These are phyloP conservation scores for Pseudogymnoascus sp. DNA, from an alignment of 2,329 filamentous ascomycete genomes.

Conservation along the genomic window DNA sequence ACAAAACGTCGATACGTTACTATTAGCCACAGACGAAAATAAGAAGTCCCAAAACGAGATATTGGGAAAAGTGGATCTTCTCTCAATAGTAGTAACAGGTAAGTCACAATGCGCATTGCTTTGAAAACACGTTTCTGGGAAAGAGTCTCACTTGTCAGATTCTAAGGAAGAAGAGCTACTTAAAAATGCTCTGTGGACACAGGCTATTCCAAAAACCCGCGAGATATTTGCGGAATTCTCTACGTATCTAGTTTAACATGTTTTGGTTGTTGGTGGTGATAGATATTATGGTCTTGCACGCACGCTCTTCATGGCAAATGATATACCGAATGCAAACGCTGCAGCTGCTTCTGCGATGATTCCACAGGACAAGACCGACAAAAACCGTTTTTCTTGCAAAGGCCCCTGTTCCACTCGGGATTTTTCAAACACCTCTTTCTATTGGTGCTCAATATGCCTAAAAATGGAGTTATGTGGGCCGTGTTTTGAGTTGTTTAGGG, in stretches of 20 bases:
- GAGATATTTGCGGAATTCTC: not conserved
- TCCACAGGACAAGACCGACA: not conserved
- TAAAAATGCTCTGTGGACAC: not conserved
- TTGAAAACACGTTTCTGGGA: not conserved
- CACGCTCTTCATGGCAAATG: not conserved
- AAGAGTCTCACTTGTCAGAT: not conserved
- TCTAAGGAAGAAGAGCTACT: not conserved
- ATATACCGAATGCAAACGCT: not conserved
- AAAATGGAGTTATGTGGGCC: not conserved
- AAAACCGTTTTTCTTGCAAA: not conserved
- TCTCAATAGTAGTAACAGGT: not conserved
- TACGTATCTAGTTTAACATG: not conserved
- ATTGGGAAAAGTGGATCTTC: not conserved
- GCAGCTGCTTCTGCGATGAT: not conserved
- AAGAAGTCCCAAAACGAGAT: not conserved
- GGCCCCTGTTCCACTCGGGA: not conserved
- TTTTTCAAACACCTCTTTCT: not conserved
- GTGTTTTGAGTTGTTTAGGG: not conserved
- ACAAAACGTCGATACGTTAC: not conserved
- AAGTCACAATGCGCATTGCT: not conserved
- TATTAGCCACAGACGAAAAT: not conserved
- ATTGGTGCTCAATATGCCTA: not conserved
- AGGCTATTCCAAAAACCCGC: not conserved
- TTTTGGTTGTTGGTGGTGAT: not conserved
- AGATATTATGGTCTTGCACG: not conserved